A percentile compares a stretch with the other conserved stretches of the same genome.
These are phyloP conservation scores for Capronia coronata DNA, from an alignment of 2,329 filamentous ascomycete species.

Conservation along the genomic window DNA sequence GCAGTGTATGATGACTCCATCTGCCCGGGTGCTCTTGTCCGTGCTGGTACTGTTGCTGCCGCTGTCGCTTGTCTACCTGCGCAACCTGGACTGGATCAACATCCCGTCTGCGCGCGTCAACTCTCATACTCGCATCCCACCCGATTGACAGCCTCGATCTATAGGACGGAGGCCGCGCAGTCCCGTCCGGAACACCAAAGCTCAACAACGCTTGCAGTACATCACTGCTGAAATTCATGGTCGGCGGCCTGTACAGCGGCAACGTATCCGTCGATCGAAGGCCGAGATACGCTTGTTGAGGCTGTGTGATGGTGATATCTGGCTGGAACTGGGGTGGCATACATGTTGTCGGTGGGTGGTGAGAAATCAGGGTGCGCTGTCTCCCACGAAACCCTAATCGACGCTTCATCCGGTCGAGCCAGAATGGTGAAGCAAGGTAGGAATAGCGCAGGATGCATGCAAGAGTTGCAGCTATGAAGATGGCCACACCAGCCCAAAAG, in stretches of 20 bases:
- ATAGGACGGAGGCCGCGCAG: constrained; percentile 10
- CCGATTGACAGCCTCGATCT: constrained; percentile 10
- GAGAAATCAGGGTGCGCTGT: not conserved
- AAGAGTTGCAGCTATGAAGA: constrained; percentile 16
- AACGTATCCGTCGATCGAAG: constrained; percentile 4
- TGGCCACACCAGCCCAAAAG: constrained; percentile 7
- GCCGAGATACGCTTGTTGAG: constrained; percentile 4
- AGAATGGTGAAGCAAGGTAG: constrained; percentile 14
- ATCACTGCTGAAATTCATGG: constrained; percentile 11
- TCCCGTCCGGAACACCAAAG: not conserved
- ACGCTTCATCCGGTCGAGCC: not conserved
- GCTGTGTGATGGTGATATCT: not conserved
- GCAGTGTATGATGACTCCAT: no score
- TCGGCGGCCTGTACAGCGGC: constrained; percentile 3
- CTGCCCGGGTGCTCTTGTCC: no score
- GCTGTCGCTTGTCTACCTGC: not conserved
- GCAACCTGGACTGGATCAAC: not conserved
- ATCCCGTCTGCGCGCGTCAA: not conserved
- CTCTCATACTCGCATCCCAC: not conserved
- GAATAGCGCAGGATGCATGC: constrained; percentile 9
- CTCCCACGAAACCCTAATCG: not conserved
- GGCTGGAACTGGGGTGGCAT: no score
- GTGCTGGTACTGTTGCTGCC: no score
- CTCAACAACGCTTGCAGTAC: constrained; percentile 8
- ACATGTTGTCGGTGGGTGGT: no score